Evolutionary conservation across 2,329 filamentous ascomycete genomes (phyloP), one percentile per base, ranked within the genome.

Genomic region (Metarhizium brunneum): DNA sequence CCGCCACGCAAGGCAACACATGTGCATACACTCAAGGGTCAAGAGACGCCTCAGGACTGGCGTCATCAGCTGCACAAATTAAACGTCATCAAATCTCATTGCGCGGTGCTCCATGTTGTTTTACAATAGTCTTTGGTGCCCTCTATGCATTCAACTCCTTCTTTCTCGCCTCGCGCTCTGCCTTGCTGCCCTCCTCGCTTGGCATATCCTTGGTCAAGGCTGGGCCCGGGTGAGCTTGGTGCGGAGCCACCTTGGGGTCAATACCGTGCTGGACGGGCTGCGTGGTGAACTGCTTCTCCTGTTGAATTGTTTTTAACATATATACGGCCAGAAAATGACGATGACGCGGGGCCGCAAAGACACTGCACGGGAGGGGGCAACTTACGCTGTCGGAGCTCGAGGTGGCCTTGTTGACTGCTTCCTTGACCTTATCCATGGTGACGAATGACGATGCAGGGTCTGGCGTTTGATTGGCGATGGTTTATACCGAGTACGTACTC

Each of bases 91-190:
- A 40, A 13, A 2, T 36, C 35, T 36, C 35, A 25, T 25, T 25
- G 25, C 25, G 25, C 25, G 25, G 25, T 25, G 25, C 25, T 25
- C 25, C 25, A 35, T 8, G 32, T 35, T 35, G 6, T 35, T 11
- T 35, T 35, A 11, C 32, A 36, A 13, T 10, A 36, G 35, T 13
- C 8, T 29, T 50, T 18, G 6, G 32, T 11, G 32, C 10, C 32
- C 7, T 45, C 48, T 29, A 18, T 36, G 6, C n/a, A 75, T 89
- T 89, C 69, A 90, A 63, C 64, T 81, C 82, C 67, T 83, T 74
- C 58, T 83, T 84, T 68, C 82, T 84, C 13, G 79, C 83, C 64
- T 78, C 74, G 54, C 86, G 80, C 64, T 90, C 86, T 67, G 87
- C 85, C 71, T 86, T 87, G 57, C 79, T 82, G 16, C 82, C 83